Percentiles rank a stretch among this genome's conserved stretches.
Conservation (phyloP, 306 rosid genomes). For the Acacia acuminata region DNA sequence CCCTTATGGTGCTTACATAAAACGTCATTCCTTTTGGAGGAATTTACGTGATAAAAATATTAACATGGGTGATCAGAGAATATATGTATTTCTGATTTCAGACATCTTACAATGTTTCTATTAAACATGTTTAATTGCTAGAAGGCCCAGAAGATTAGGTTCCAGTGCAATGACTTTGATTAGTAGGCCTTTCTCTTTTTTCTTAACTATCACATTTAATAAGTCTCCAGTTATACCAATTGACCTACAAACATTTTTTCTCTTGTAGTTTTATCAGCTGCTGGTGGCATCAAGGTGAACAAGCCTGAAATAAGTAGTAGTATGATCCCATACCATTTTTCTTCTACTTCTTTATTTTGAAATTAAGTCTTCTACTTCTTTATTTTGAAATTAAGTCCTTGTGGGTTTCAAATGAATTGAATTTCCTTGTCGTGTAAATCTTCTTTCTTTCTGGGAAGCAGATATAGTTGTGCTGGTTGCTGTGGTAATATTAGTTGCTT, state of each 20-base stretch:
- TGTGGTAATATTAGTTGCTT: slow-evolving; percentile 71
- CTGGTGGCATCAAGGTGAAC: slow-evolving; percentile 88
- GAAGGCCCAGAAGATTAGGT: not conserved
- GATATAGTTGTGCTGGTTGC: slow-evolving; percentile 86
- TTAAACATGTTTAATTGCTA: not conserved
- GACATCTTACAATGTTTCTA: not conserved
- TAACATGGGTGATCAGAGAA: not conserved
- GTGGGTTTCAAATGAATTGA: slow-evolving; percentile 1
- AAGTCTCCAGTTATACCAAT: slow-evolving; percentile 16
- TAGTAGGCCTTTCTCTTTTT: not conserved
- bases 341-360: slow-evolving; percentile 7
- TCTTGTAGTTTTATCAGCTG: slow-evolving; percentile 83
- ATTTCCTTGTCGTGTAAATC: slow-evolving; percentile 23
- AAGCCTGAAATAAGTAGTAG: slow-evolving; percentile 55
- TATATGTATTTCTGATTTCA: not conserved
- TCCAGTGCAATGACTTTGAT: slow-evolving; percentile 1
- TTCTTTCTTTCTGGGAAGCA: slow-evolving; percentile 37
- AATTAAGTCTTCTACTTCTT: slow-evolving; percentile 17
- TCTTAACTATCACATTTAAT: not conserved
- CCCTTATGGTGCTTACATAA: not conserved
- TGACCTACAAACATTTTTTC: slow-evolving; percentile 35
- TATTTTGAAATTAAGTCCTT: not conserved
- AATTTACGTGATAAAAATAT: not conserved
- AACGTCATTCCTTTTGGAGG: not conserved
- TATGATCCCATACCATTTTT: slow-evolving; percentile 45